Evolutionary conservation across 306 rosid genomes (phyloP), one percentile per base, ranked within the genome.

Genomic region (Dalbergia cultrata): DNA sequence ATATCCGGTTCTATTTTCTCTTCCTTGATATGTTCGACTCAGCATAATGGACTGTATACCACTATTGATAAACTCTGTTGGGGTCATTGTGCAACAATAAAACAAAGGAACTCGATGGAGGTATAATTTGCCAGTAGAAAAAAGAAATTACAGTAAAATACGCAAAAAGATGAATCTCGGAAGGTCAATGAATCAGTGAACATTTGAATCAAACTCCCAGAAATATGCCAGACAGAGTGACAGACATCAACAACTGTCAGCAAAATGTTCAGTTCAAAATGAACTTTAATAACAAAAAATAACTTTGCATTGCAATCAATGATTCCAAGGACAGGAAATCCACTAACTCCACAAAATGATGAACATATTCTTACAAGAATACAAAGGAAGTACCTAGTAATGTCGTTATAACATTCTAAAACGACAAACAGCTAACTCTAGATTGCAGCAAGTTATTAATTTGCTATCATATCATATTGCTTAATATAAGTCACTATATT

Each of bases 21-120:
- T n/a, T n/a, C n/a, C n/a, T n/a, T n/a, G n/a, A 92, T 87, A 83
- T 92, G 97, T 76, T 92, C 97, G 59, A 77, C 90, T 95, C 97
- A 92, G 87, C 95, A 92, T 67, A 90, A 81, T 9, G 95, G 97
- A 78, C 97, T 90, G 92, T 63, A 59, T 39, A 26, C 67, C 64
- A 59, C 9, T 14, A 35, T 49, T 58, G 16, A 80, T 56, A 68
- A 83, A 70, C 77, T 61, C 43, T 49, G 69, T 7, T 2, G 1
- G 37, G 62, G 53, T 67, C 56, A 50, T 21, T 33, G 12, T 22
- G 66, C 70, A 17, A 34, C 16, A 13, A 67, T 33, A 63, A 66
- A 80, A 76, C 49, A 66, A 56, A 59, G 67, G 18, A 80, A 63
- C 68, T 26, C 65, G 61, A 76, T 9, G 3, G 56, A 80, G 57